phyloP scores from a whole-genome alignment of 345 rosid species.

The Brassica cretica region DNA sequence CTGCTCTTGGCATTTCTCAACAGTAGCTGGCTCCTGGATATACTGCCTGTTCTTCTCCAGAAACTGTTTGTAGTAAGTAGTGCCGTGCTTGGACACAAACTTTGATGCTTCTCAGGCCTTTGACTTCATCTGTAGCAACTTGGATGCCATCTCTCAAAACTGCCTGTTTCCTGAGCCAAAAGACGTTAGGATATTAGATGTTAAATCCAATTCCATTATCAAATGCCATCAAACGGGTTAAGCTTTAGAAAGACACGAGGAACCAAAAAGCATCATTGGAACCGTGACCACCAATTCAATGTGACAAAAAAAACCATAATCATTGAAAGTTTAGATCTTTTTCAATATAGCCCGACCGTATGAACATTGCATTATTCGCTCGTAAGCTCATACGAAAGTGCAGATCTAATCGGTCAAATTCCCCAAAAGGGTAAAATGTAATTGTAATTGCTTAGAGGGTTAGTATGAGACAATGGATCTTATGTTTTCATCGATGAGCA shows the following conservation, averaged over 20 bases:
- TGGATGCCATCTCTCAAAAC: conserved; percentile 51
- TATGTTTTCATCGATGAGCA: too few species aligned
- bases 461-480: neutral
- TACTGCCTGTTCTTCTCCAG: conserved; percentile 73
- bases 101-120: conserved; percentile 74
- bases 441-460: too few species aligned
- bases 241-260: neutral
- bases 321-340: neutral
- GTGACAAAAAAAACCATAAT: neutral
- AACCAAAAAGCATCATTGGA: neutral
- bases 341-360: neutral
- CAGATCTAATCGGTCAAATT: conserved; percentile 25
- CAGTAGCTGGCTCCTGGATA: conserved; percentile 77
- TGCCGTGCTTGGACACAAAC: conserved; percentile 67
- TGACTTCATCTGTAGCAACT: conserved; percentile 62
- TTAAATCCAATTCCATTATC: neutral
- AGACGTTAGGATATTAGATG: neutral
- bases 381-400: neutral
- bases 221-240: neutral
- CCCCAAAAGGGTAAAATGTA: neutral
- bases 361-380: neutral
- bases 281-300: neutral
- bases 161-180: conserved; percentile 33
- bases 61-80: conserved; percentile 66
- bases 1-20: conserved; percentile 71